Percentiles rank a stretch among this genome's conserved stretches.
These are phyloP conservation scores for Trypanosoma avium DNA, from an alignment of 208 protist species.

Conservation along the genomic window DNA sequence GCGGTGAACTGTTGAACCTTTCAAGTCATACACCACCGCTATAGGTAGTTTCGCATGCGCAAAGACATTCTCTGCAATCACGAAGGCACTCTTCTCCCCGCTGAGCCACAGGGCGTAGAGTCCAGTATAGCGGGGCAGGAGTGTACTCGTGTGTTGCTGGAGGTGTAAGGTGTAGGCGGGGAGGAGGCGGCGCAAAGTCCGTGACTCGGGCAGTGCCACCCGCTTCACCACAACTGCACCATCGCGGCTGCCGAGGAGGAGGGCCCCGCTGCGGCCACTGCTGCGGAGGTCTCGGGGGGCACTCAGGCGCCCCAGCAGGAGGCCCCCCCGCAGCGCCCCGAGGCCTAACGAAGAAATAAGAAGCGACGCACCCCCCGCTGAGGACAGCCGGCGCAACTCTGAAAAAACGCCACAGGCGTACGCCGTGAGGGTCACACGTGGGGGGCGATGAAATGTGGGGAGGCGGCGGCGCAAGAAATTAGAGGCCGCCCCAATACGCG, in stretches of 20 bases:
- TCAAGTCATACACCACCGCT: constrained; percentile 33
- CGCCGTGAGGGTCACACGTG: constrained; percentile 17
- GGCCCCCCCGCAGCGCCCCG: constrained; percentile 24
- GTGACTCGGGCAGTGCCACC: constrained; percentile 36
- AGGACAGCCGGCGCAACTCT: no score
- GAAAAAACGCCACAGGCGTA: constrained; percentile 25
- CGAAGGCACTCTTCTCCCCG: constrained; percentile 18
- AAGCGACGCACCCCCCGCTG: not conserved
- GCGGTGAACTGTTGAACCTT: constrained; percentile 33
- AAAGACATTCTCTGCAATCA: constrained; percentile 31
- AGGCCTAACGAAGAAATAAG: constrained; percentile 25
- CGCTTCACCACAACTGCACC: constrained; percentile 51
- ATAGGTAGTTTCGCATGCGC: constrained; percentile 15
- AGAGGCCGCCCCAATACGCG: not conserved
- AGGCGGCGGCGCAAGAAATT: constrained; percentile 18
- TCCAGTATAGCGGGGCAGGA: constrained; percentile 28
- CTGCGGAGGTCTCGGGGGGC: constrained; percentile 24
- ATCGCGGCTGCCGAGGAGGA: constrained; percentile 54
- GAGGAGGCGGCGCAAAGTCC: constrained; percentile 33
- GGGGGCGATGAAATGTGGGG: not conserved
- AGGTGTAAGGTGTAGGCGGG: constrained; percentile 44
- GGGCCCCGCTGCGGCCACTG: constrained; percentile 45
- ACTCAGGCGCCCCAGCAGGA: constrained; percentile 29
- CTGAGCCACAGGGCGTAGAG: constrained; percentile 20
- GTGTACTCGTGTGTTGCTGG: constrained; percentile 19